Evolutionary conservation across 106 monocot species (phyloP).

Genomic region (Dendrobium catenatum): DNA sequence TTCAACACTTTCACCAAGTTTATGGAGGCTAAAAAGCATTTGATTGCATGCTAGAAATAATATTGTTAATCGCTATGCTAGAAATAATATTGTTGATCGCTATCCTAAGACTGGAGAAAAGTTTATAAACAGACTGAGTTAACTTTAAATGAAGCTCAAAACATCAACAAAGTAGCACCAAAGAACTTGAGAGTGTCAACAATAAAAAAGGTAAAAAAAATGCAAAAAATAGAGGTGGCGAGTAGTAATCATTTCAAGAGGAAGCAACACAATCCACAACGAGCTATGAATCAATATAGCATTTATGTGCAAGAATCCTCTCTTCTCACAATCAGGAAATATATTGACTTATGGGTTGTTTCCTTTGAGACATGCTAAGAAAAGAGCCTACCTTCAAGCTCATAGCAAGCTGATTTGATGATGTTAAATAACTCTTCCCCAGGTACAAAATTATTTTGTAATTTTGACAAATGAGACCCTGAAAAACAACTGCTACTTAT

Average conservation of each 20-base stretch:
- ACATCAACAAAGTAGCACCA: neutral
- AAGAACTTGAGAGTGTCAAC: neutral
- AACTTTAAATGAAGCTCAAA: neutral
- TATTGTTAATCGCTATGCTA: neutral
- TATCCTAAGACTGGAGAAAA: neutral
- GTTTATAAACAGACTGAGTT: neutral
- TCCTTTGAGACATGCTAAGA: neutral
- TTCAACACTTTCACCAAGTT: neutral
- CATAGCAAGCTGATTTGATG: slow-evolving; percentile 27
- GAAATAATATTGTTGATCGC: neutral
- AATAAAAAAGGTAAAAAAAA: neutral
- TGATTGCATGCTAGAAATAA: neutral
- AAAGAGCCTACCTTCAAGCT: slow-evolving; percentile 29
- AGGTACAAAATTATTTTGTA: neutral
- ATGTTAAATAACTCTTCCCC: slow-evolving; percentile 25
- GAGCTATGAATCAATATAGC: neutral
- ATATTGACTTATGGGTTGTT: neutral
- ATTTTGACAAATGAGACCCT: slow-evolving; percentile 25
- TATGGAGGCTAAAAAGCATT: neutral
- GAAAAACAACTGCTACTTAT: slow-evolving; percentile 20
- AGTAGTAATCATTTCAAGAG: neutral
- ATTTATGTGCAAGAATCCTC: neutral
- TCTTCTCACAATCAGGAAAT: neutral
- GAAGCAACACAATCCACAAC: neutral
- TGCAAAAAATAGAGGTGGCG: neutral